Base-by-base conservation (phyloP, 345 rosid species). In the Hibiscus syriacus region DNA sequence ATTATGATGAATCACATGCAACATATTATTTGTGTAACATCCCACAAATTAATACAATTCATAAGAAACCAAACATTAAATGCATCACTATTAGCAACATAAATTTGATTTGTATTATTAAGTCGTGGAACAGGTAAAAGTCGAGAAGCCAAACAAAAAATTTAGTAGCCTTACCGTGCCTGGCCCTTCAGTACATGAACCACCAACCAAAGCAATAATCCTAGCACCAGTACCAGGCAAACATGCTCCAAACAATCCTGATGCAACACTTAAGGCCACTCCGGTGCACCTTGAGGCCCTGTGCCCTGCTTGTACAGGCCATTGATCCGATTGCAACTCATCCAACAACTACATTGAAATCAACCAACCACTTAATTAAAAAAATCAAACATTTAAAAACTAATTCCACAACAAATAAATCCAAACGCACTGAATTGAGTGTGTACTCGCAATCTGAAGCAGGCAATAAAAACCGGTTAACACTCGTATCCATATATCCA, bases 151-250 rank as follows among this genome's bases (percentile, higher is more conserved):
- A 52, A 22, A 62, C 16, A 57, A 71, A 67, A 56, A 72, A 75
- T 25, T 12, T 63, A 58, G 53, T 65, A 45, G 59, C n/a, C 43
- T 75, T 83, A 95, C 99, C 89, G 97, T 53, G 30, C 57, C 57
- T 1, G 57, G 57, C 6, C 57, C 57, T 53, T 53, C 57, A 4
- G 57, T 53, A 53, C 57, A 53, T 22, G 57, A 30, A 4, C 57
- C 57, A 23, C 57, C 57, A 22, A 53, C n/a, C 57, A 95, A 79
- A 77, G 98, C 97, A 67, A 92, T 68, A 39, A 95, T 95, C 74
- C 96, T 87, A 72, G 97, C 98, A 39, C 98, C 99, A 13, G 94
- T 90, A 17, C 99, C 97, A 56, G 97, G 96, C 78, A 85, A 77
- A 77, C 98, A 95, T 75, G 94, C 99, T 69, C 98, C 98, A 73